A percentile compares a stretch with the other conserved stretches of the same genome.
Conservation (phyloP, 495 filamentous ascomycete species). For the Penicillium taxi region DNA sequence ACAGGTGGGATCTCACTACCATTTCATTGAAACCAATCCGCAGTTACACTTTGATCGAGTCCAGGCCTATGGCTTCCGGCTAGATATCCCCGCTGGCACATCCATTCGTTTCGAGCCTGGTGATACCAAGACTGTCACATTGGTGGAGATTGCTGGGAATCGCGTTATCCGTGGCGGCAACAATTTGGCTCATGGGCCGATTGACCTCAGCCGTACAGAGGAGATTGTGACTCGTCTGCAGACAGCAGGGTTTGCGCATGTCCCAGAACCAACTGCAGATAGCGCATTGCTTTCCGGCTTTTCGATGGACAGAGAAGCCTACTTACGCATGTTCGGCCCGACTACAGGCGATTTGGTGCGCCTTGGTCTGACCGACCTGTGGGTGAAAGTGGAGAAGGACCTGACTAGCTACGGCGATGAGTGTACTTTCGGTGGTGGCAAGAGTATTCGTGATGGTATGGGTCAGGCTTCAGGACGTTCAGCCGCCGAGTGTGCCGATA, state of each 20-base stretch:
- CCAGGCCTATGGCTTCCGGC: constrained; percentile 71
- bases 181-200: constrained; percentile 59
- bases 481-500: constrained; percentile 67
- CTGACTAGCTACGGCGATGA: constrained; percentile 82
- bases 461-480: constrained; percentile 75
- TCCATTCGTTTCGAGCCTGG: constrained; percentile 94
- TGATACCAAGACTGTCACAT: constrained; percentile 82
- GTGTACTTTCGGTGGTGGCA: constrained; percentile 92
- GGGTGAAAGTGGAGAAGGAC: constrained; percentile 89
- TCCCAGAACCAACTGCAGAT: constrained; percentile 54
- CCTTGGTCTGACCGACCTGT: constrained; percentile 78
- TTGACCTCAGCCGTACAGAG: constrained; percentile 53
- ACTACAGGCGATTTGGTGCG: constrained; percentile 79
- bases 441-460: constrained; percentile 94
- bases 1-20: constrained; percentile 92
- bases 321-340: constrained; percentile 86
- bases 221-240: constrained; percentile 61
- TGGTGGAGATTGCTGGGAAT: constrained; percentile 84
- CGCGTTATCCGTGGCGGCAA: constrained; percentile 84
- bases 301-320: constrained; percentile 69
- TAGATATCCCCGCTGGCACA: constrained; percentile 88
- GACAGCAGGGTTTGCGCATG: constrained; percentile 68
- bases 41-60: constrained; percentile 86
- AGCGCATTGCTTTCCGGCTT: constrained; percentile 46
- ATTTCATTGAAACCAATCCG: constrained; percentile 91